phyloP scores from a whole-genome alignment of 2,329 filamentous ascomycete genomes.

The Trichophyton schoenleinii region DNA sequence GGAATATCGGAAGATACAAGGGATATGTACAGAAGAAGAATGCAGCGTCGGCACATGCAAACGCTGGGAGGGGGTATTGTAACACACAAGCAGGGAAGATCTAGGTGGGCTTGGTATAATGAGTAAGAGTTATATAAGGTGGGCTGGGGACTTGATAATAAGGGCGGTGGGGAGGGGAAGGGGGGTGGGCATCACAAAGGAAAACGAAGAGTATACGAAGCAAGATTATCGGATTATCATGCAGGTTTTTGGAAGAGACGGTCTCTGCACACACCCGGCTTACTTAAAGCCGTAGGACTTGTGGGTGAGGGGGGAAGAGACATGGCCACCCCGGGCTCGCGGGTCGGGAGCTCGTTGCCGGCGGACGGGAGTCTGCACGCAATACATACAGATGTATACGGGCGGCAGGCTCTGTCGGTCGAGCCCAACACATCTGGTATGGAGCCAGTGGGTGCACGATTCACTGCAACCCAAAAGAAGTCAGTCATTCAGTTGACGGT shows the following conservation, averaged over 20 bases:
- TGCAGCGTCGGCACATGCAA: not conserved
- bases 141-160: not conserved
- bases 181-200: not conserved
- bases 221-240: not conserved
- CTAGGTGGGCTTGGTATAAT: constrained; percentile 1
- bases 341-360: constrained; percentile 16
- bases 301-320: constrained; percentile 18
- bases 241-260: not conserved
- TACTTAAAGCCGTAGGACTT: constrained; percentile 15
- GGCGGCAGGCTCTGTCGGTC: constrained; percentile 36
- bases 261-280: not conserved
- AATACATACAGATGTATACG: constrained; percentile 41
- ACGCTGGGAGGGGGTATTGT: not conserved
- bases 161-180: too few species aligned
- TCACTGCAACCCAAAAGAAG: constrained; percentile 30
- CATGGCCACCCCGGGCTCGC: constrained; percentile 7
- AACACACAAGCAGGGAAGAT: not conserved
- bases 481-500: not conserved
- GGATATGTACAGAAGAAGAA: not conserved
- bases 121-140: too few species aligned
- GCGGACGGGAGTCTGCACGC: constrained; percentile 28
- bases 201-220: not conserved
- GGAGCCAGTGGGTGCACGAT: constrained; percentile 51
- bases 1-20: not conserved
- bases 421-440: constrained; percentile 46